Base-by-base conservation (phyloP, 306 rosid genomes). In the Prunus padus region DNA sequence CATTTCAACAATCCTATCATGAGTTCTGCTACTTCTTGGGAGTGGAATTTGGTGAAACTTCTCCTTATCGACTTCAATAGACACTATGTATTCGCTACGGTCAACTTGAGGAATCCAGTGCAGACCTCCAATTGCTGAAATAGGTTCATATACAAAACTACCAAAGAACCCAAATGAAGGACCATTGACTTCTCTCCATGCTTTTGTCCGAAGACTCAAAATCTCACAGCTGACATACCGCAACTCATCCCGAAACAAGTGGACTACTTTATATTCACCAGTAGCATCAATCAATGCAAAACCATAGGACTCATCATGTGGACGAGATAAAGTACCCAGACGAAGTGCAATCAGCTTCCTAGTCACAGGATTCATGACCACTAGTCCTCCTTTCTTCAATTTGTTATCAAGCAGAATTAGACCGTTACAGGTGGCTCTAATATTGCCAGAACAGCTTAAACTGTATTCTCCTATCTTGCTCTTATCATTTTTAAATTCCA, bases 351-450 rank as follows among this genome's bases (percentile, higher is more conserved):
- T 75, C 76, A 77, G 56, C 76, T 87, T 82, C 81, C 85, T 71
- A 16, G 91, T 87, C 76, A 87, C 91, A 3, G 91, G 88, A 75
- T 87, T 87, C 64, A 82, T n/a, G 52, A 82, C 75, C 30, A 82
- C 71, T 4, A 87, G 79, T 69, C 84, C 83, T 65, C 82, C 87
- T 42, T 65, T 84, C 78, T 87, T 84, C 73, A 74, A 23, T 51
- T 56, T 71, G 76, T 82, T 80, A 60, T 84, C 87, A 5, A 87
- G 82, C 80, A 87, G 75, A 42, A 87, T 77, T 71, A 87, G 79
- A 65, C 91, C 91, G 54, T 80, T 80, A 83, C 85, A 84, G 50
- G 86, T 60, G 42, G 87, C 85, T 77, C 85, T 76, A 63, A 87
- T 75, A 12, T 65, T 65, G 23, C 87, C 88, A 45, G 50, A 51